phyloP scores from a whole-genome alignment of 768 basidiomycete species.

The Ramaria sp. region DNA sequence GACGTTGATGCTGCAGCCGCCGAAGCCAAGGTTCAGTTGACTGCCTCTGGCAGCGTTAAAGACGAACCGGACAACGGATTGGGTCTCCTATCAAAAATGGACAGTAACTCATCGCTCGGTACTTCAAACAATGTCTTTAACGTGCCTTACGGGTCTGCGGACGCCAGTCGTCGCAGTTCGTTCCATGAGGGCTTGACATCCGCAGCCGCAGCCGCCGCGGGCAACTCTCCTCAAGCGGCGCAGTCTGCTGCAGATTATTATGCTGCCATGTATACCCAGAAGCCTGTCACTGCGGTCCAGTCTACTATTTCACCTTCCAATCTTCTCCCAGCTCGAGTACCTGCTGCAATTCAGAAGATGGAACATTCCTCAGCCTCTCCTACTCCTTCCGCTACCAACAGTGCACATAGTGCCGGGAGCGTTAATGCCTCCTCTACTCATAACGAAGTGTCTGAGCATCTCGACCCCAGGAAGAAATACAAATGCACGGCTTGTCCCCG shows the following conservation, averaged over 20 bases:
- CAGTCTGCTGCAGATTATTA: constrained; percentile 5
- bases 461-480: constrained; percentile 70
- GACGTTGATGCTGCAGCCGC: constrained; percentile 37
- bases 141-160: not conserved
- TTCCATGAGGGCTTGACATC: not conserved
- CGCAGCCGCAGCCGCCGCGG: not conserved
- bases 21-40: constrained; percentile 17
- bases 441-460: constrained; percentile 29
- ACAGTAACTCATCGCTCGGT: not conserved
- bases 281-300: constrained; percentile 3
- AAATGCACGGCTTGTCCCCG: constrained; percentile 66
- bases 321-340: not conserved
- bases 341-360: not conserved
- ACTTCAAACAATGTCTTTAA: not conserved
- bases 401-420: not conserved
- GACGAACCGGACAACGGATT: not conserved
- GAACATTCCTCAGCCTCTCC: constrained; percentile 1
- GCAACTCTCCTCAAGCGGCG: not conserved
- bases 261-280: constrained; percentile 3
- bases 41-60: constrained; percentile 7
- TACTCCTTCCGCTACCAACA: not conserved
- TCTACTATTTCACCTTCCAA: constrained; percentile 7
- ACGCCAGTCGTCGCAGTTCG: constrained; percentile 2
- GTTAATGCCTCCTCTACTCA: constrained; percentile 30
- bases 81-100: constrained; percentile 1